Conservation (phyloP, 129 eudicot genomes). For the Silybum marianum region DNA sequence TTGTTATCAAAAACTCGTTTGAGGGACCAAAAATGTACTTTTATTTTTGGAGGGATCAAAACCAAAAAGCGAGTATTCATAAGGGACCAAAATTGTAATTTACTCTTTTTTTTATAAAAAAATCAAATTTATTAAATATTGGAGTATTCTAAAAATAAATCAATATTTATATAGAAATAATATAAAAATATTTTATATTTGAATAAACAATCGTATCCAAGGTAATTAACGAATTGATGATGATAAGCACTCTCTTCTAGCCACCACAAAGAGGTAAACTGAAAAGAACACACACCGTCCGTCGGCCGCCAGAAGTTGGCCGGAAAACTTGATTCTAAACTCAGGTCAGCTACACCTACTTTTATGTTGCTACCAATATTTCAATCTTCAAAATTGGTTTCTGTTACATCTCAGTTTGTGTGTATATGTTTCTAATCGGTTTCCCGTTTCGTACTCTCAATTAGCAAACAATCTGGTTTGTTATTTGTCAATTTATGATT, state of each 20-base stretch:
- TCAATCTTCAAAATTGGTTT: not conserved
- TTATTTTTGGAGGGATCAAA: too few species aligned
- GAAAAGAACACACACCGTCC: conserved; percentile 8
- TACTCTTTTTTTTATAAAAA: too few species aligned
- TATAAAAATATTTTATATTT: too few species aligned
- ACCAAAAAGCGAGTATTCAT: too few species aligned
- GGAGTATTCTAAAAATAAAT: too few species aligned
- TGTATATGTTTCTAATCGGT: not conserved
- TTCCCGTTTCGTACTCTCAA: not conserved
- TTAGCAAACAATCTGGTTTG: not conserved
- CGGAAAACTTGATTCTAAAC: conserved; percentile 30
- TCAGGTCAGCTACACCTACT: conserved; percentile 24
- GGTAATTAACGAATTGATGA: conserved; percentile 19
- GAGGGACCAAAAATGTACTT: too few species aligned
- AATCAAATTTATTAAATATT: too few species aligned
- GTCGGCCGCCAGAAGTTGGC: not conserved
- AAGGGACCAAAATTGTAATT: too few species aligned
- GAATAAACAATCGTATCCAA: not conserved
- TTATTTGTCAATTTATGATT: conserved; percentile 8
- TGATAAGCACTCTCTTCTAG: conserved; percentile 36
- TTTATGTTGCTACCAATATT: conserved; percentile 1
- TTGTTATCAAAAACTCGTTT: too few species aligned
- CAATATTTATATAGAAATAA: too few species aligned
- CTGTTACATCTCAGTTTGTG: not conserved
- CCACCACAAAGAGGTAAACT: conserved; percentile 23